Evolutionary conservation across 768 basidiomycete species (phyloP), one percentile per base, ranked within the genome.

Genomic region (Kwoniella sp.): DNA sequence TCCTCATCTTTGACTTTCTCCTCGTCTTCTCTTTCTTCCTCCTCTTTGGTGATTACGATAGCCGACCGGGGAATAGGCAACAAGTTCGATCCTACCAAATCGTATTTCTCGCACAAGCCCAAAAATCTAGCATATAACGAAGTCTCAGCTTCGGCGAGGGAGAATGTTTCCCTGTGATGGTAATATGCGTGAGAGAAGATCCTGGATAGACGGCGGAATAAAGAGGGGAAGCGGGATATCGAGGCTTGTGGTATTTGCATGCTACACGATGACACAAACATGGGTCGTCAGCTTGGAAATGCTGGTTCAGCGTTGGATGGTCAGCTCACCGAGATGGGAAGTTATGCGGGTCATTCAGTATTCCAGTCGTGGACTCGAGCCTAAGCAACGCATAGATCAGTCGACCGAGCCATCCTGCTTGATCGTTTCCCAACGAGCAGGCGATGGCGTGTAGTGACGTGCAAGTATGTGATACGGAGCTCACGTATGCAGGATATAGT

Each of bases 131-230:
- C 88, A 74, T 95, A 94, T 2, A 96, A 83, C 0, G 90, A 90
- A 7, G 89, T 91, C 80, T 96, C 93, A 6, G 87, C 90, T 81
- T 81, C 71, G 26, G 58, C 49, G 37, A 69, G 59, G 69, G 91
- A 89, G 77, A 95, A 95, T 0, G 87, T 86, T 76, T 93, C 92
- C 67, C 91, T 88, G 79, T 95, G 92, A 77, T 92, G 91, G 82
- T 89, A 94, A 83, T 92, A 97, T 1, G 93, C 92, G 79, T 99
- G 95, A 0, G 91, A 91, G 76, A 99, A 97, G 67, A 97, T 93
- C 37, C 95, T 87, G 1, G 92, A 92, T 1, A 98, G 86, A 15
- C 95, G 87, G 0, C 95, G 87, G 21, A 91, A 91, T 24, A 95
- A 87, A 17, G 90, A 91, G 53, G 88, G 85, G 79, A 94, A 96